These are phyloP conservation scores for Kuraishia molischiana DNA, from an alignment of 805 yeast species.

Conservation along the genomic window DNA sequence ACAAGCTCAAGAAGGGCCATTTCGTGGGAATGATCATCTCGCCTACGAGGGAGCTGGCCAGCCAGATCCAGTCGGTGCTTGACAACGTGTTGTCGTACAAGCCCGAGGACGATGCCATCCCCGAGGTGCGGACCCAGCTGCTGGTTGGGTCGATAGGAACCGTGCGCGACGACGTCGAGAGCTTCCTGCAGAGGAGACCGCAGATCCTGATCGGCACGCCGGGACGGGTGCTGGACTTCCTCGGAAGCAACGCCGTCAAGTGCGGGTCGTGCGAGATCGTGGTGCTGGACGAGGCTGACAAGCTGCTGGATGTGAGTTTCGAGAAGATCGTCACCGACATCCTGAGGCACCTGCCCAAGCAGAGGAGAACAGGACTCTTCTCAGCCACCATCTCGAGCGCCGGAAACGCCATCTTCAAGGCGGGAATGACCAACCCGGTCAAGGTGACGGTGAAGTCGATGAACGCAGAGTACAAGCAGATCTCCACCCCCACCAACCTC, in stretches of 20 bases:
- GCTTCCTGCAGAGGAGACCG: constrained; percentile 44
- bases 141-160: constrained; percentile 55
- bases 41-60: constrained; percentile 57
- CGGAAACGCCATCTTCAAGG: constrained; percentile 65
- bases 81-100: constrained; percentile 45
- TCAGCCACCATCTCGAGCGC: constrained; percentile 90
- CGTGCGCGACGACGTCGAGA: constrained; percentile 62
- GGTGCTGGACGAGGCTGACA: constrained; percentile 90
- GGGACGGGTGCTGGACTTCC: constrained; percentile 74
- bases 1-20: constrained; percentile 45
- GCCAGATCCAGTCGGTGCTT: constrained; percentile 64
- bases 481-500: constrained; percentile 53
- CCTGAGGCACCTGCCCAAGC: constrained; percentile 68
- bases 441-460: constrained; percentile 65
- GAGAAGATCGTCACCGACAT: constrained; percentile 59
- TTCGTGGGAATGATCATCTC: constrained; percentile 66
- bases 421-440: constrained; percentile 92
- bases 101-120: constrained; percentile 27
- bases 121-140: constrained; percentile 41
- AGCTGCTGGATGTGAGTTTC: constrained; percentile 72
- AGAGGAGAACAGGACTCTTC: constrained; percentile 86
- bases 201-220: constrained; percentile 88
- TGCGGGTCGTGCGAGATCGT: constrained; percentile 60
- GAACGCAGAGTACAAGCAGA: constrained; percentile 21
- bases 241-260: constrained; percentile 47